Percentiles rank a stretch among this genome's conserved stretches.
phyloP scores from a whole-genome alignment of 176 grass and related monocot genomes.

The Triticum dicoccoides region DNA sequence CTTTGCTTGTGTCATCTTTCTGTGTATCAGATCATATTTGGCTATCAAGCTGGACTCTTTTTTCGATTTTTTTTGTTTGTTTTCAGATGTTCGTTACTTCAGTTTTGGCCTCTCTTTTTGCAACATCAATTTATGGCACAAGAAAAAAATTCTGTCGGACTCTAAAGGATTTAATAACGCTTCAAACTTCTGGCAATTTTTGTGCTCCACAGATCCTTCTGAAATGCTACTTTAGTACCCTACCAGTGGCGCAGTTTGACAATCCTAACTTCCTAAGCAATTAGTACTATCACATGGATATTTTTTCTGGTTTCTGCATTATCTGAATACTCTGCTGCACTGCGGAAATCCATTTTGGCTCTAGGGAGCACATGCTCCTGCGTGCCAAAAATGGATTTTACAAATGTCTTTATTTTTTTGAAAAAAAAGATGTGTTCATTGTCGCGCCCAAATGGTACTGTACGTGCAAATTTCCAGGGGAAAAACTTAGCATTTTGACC shows the following conservation, averaged over 20 bases:
- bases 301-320: not conserved
- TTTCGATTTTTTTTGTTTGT: slow-evolving; percentile 1
- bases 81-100: not conserved
- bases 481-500: no score
- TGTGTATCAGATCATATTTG: not conserved
- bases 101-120: not conserved
- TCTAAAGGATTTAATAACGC: not conserved
- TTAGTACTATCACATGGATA: not conserved
- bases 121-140: not conserved
- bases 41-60: not conserved
- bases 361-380: no score
- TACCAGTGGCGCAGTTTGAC: not conserved
- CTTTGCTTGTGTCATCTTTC: not conserved
- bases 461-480: no score
- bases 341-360: no score
- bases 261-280: not conserved
- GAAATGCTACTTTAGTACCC: not conserved
- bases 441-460: no score
- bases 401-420: no score
- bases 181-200: not conserved
- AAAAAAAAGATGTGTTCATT: no score
- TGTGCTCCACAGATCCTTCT: not conserved
- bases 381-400: no score
- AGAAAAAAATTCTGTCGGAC: not conserved
- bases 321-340: not conserved